phyloP scores from a whole-genome alignment of 192 early-diverging fungal species.

The Coemansia sp. region DNA sequence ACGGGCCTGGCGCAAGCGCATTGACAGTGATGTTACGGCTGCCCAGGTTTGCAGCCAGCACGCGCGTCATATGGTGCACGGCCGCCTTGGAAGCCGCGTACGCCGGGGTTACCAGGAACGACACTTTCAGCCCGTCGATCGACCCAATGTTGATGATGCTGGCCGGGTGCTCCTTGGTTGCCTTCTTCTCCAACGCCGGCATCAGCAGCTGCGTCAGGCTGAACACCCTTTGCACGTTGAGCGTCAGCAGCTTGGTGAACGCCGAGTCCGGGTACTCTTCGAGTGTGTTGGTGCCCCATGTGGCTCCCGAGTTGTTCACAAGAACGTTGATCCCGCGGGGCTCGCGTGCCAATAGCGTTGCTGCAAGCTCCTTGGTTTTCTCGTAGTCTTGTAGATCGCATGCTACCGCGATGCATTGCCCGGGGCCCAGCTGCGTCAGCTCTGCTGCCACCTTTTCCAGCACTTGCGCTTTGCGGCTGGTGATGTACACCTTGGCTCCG shows the following conservation, averaged over 20 bases:
- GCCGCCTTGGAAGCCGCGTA: slow-evolving; percentile 81
- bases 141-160: slow-evolving; percentile 91
- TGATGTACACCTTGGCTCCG: slow-evolving; percentile 91
- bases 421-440: slow-evolving; percentile 67
- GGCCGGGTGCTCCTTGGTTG: slow-evolving; percentile 58
- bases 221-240: slow-evolving; percentile 84
- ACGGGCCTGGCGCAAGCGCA: slow-evolving; percentile 70
- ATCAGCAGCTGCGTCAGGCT: slow-evolving; percentile 72
- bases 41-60: slow-evolving; percentile 66
- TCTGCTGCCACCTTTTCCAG: slow-evolving; percentile 65
- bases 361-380: slow-evolving; percentile 59
- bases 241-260: slow-evolving; percentile 76
- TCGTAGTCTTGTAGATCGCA: slow-evolving; percentile 67
- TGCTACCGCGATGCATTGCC: slow-evolving; percentile 69
- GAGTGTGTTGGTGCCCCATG: slow-evolving; percentile 35
- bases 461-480: slow-evolving; percentile 67
- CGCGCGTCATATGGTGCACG: slow-evolving; percentile 68
- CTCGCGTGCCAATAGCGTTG: slow-evolving; percentile 60
- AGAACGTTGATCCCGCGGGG: slow-evolving; percentile 68
- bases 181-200: slow-evolving; percentile 65
- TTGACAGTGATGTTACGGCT: slow-evolving; percentile 61
- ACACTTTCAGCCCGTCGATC: slow-evolving; percentile 63
- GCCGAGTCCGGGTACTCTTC: slow-evolving; percentile 61
- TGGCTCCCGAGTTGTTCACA: slow-evolving; percentile 83
- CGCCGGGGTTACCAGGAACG: slow-evolving; percentile 61